Evolutionary conservation across 495 filamentous ascomycete genomes (phyloP).

Genomic region (Pyrenula massariospora): DNA sequence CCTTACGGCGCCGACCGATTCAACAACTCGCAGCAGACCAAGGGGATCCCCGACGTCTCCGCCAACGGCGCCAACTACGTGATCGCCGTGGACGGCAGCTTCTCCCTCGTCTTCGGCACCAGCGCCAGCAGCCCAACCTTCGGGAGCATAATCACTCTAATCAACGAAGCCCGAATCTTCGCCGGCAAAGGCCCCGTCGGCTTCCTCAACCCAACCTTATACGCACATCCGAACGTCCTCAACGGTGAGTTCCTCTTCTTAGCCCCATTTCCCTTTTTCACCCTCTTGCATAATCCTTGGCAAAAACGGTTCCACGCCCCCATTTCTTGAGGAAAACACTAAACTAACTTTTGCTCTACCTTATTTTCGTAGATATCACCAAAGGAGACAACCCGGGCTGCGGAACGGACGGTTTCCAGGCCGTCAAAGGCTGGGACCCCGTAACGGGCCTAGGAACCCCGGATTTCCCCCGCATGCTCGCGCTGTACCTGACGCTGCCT

Average conservation of each 20-base stretch:
- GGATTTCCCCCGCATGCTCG: conserved; percentile 36
- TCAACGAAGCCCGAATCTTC: conserved; percentile 51
- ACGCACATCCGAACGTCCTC: conserved; percentile 46
- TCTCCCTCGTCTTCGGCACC: conserved; percentile 39
- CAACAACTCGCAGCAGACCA: conserved; percentile 19
- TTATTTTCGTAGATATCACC: conserved; percentile 47
- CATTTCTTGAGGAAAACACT: too few relatives aligned
- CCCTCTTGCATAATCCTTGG: too few relatives aligned
- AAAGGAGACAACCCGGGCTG: conserved; percentile 48
- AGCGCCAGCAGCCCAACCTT: conserved; percentile 46
- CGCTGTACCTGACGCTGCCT: conserved; percentile 26
- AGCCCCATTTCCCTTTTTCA: too few relatives aligned
- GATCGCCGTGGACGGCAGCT: conserved; percentile 27
- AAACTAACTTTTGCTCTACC: too few relatives aligned
- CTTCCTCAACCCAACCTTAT: conserved; percentile 51
- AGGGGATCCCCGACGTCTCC: conserved; percentile 47
- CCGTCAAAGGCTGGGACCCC: conserved; percentile 48
- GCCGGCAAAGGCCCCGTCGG: conserved; percentile 45
- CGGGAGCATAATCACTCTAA: conserved; percentile 43
- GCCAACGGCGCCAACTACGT: conserved; percentile 48
- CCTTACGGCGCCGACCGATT: conserved; percentile 14
- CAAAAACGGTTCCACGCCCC: too few relatives aligned
- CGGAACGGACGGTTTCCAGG: conserved; percentile 40
- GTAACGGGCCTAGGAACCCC: conserved; percentile 51
- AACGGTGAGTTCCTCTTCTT: too few relatives aligned